Conservation (phyloP, 2,329 filamentous ascomycete genomes). For the Phaeosphaeriaceae sp. region DNA sequence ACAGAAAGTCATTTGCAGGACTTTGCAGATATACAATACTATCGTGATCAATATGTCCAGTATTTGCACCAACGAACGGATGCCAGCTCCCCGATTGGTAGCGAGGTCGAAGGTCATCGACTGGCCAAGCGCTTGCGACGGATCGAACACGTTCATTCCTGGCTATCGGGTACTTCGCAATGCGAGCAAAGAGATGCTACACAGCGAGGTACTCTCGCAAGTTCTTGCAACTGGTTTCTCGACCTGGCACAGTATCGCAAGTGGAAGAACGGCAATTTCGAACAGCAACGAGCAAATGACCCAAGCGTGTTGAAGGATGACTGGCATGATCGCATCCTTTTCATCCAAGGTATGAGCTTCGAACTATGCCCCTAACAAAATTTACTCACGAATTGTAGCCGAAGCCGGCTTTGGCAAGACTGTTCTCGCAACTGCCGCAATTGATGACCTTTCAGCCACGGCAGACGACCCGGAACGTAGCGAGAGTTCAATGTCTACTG, state of each 20-base stretch:
- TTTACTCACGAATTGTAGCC: slow-evolving; percentile 18
- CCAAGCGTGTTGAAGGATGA: slow-evolving; percentile 15
- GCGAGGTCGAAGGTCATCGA: slow-evolving; percentile 25
- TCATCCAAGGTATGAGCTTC: slow-evolving; percentile 36
- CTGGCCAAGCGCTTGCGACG: slow-evolving; percentile 32
- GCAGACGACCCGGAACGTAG: slow-evolving; percentile 31
- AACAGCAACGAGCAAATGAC: slow-evolving; percentile 27
- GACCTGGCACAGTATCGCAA: slow-evolving; percentile 24
- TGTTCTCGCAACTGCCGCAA: slow-evolving; percentile 30
- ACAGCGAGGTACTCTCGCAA: slow-evolving; percentile 15
- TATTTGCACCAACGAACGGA: slow-evolving; percentile 25
- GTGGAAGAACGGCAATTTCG: slow-evolving; percentile 32
- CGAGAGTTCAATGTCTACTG: slow-evolving; percentile 29
- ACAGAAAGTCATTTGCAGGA: slow-evolving; percentile 22
- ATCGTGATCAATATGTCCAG: slow-evolving; percentile 29
- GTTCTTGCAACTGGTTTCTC: slow-evolving; percentile 39
- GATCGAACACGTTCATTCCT: slow-evolving; percentile 34
- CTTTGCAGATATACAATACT: slow-evolving; percentile 22
- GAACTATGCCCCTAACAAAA: slow-evolving; percentile 1
- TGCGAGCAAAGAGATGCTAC: slow-evolving; percentile 14
- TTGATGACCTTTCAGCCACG: slow-evolving; percentile 29
- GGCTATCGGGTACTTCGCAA: slow-evolving; percentile 29
- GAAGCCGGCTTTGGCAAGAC: slow-evolving; percentile 42
- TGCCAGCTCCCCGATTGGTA: slow-evolving; percentile 4
- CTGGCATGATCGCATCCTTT: slow-evolving; percentile 40